Percentiles rank a stretch among this genome's conserved stretches.
These are phyloP conservation scores for Actinomucor elegans DNA, from an alignment of 371 early-diverging fungal species.

Conservation along the genomic window DNA sequence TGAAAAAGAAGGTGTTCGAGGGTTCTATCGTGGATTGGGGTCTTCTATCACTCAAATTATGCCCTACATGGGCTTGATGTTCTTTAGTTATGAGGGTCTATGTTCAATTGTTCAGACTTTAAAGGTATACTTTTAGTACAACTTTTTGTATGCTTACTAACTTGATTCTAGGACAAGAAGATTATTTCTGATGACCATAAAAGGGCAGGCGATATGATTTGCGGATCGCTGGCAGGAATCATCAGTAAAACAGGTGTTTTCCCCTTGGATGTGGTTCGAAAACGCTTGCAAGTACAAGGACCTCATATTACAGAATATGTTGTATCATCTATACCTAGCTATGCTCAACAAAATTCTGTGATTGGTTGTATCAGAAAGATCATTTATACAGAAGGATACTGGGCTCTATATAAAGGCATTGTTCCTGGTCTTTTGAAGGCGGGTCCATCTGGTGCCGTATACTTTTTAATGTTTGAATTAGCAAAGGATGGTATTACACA, in stretches of 20 bases:
- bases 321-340: conserved; percentile 48
- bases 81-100: conserved; percentile 67
- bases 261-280: conserved; percentile 85
- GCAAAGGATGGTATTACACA: conserved; percentile 37
- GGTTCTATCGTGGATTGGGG: conserved; percentile 83
- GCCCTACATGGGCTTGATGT: conserved; percentile 89
- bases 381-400: conserved; percentile 67
- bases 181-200: conserved; percentile 23
- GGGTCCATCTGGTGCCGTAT: conserved; percentile 77
- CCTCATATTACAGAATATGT: conserved; percentile 56
- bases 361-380: conserved; percentile 59
- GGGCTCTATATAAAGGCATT: conserved; percentile 82
- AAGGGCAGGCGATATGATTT: conserved; percentile 54
- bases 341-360: conserved; percentile 47
- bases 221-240: conserved; percentile 81
- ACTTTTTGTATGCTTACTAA: background rate
- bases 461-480: conserved; percentile 74
- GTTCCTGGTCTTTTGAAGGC: conserved; percentile 82
- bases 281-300: conserved; percentile 75
- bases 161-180: conserved; percentile 9
- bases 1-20: conserved; percentile 69
- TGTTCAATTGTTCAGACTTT: conserved; percentile 33
- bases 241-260: conserved; percentile 81
- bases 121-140: conserved; percentile 13
- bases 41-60: conserved; percentile 82